Evolutionary conservation across 176 grass and related monocot species (phyloP).

Genomic region (Areca catechu): DNA sequence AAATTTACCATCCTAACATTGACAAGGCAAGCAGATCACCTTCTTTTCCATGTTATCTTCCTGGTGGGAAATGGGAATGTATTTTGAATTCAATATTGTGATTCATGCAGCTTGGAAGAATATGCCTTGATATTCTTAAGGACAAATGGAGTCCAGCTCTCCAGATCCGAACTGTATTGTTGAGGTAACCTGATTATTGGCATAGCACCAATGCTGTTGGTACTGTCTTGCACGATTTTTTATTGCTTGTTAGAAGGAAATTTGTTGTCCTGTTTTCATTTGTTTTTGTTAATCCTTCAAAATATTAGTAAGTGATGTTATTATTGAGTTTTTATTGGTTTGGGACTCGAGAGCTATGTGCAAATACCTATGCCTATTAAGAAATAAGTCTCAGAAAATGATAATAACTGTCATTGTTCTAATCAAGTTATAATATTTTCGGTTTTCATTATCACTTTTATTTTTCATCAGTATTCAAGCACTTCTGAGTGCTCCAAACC

Average conservation of each 20-base stretch:
- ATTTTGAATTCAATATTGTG: constrained; percentile 19
- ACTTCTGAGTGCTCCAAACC: constrained; percentile 91
- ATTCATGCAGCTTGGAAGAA: constrained; percentile 74
- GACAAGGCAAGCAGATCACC: constrained; percentile 62
- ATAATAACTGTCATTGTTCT: too few species aligned
- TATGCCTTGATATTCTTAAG: constrained; percentile 92
- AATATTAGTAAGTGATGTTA: too few species aligned
- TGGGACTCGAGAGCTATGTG: too few species aligned
- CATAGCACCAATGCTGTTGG: neutral
- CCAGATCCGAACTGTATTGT: constrained; percentile 82
- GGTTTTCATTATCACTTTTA: neutral
- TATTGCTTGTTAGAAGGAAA: neutral
- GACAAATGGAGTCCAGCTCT: constrained; percentile 94
- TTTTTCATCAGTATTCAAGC: constrained; percentile 70
- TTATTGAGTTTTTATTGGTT: too few species aligned
- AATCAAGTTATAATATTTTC: too few species aligned
- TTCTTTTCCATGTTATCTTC: constrained; percentile 2
- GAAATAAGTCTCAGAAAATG: too few species aligned
- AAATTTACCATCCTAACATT: constrained; percentile 95
- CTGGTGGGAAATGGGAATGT: neutral
- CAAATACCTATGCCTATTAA: too few species aligned
- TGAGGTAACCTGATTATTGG: constrained; percentile 38
- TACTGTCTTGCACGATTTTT: neutral
- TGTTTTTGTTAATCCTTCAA: too few species aligned
- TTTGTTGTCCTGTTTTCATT: too few species aligned